Base-by-base conservation (phyloP, 371 early-diverging fungal species). In the Funneliformis caledonium region DNA sequence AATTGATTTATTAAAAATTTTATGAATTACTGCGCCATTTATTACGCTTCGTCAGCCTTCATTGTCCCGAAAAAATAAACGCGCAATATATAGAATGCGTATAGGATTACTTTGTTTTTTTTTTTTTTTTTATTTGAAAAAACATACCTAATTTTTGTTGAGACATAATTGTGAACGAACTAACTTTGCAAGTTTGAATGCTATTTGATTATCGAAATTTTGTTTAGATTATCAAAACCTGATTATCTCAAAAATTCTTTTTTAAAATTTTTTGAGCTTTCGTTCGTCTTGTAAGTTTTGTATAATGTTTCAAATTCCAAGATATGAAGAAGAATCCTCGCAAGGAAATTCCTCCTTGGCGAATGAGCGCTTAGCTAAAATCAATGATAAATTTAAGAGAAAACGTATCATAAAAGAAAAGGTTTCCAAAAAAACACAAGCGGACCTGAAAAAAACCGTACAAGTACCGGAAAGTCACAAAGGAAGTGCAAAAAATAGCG, bases 341-440 rank as follows among this genome's bases (percentile, higher is more conserved):
- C 60, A 26, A 59, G 37, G 64, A n/a, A n/a, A 16, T 22, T 14
- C 22, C 45, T 14, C 33, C 7, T 61, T 37, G 7, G 12, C 60
- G 37, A 64, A 12, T 14, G 77, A 77, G 33, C 33, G 62, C 10
- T 69, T 78, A 14, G 19, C 43, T 42, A 78, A 50, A 52, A 78
- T 78, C 10, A 78, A 78, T 68, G 56, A 78, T 26, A 33, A 47
- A 22, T 8, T 45, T 31, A 78, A 65, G 31, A 78, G 78, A 11
- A 78, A 78, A 77, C 6, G 59, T 45, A n/a, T 47, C 61, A 22
- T 5, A 78, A 77, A 65, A 31, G 48, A 9, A n/a, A 50, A 78
- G n/a, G 10, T 4, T 8, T 9, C 37, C 10, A 59, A 60, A 56
- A 75, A 75, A 48, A 31, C 19, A 7, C 2, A 22, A 59, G n/a